These are phyloP conservation scores for Lanzia echinophila DNA, from an alignment of 2,329 filamentous ascomycete genomes.

Conservation along the genomic window DNA sequence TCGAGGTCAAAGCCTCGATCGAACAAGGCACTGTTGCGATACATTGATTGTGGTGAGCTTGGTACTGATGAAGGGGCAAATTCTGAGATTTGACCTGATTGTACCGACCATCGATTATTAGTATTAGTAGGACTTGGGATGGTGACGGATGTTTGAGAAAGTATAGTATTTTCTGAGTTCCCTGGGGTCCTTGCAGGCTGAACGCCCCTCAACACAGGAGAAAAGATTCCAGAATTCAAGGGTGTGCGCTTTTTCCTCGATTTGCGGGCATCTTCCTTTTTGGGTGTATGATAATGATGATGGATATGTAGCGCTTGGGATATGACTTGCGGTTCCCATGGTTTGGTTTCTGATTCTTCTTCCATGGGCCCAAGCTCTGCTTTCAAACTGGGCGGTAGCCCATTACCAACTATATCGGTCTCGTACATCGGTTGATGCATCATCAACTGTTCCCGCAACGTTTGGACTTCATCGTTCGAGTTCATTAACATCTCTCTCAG, in stretches of 20 bases:
- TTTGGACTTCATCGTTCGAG: constrained; percentile 91
- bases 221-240: constrained; percentile 55
- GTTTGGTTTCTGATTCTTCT: constrained; percentile 12
- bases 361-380: constrained; percentile 60
- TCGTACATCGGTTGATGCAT: constrained; percentile 65
- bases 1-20: constrained; percentile 59
- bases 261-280: constrained; percentile 54
- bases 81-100: constrained; percentile 55
- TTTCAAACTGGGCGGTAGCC: constrained; percentile 50
- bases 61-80: constrained; percentile 67
- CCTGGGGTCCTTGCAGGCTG: constrained; percentile 32
- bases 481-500: constrained; percentile 82
- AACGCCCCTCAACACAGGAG: constrained; percentile 40
- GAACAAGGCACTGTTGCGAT: constrained; percentile 68
- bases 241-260: constrained; percentile 67
- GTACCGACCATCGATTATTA: constrained; percentile 55
- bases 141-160: constrained; percentile 43
- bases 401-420: constrained; percentile 25
- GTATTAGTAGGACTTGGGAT: constrained; percentile 41
- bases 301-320: constrained; percentile 85
- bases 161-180: constrained; percentile 33
- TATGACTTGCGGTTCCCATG: constrained; percentile 28
- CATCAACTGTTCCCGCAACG: constrained; percentile 72
- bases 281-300: constrained; percentile 78
- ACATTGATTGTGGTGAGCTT: constrained; percentile 72